Evolutionary conservation across 1,284 basidiomycete genomes (phyloP), one percentile per base, ranked within the genome.

Genomic region (Tilletia caries): DNA sequence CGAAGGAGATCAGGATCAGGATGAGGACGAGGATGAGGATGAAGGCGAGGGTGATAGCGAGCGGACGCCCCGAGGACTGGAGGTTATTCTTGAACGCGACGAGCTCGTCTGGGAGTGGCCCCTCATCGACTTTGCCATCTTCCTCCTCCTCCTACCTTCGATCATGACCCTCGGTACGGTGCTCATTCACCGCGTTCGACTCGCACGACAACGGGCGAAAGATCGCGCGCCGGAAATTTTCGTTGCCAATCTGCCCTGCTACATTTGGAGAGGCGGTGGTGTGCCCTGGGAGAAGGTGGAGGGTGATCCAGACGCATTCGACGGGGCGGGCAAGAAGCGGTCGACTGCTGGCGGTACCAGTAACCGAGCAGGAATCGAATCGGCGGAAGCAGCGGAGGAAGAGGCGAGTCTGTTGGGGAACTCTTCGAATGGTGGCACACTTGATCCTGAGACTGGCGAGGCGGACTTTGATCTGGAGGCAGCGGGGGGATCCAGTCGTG

Each of bases 61-160:
- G 3, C 64, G 29, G 18, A 6, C 27, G 25, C 23, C 62, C 23
- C 67, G 67, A 27, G 80, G 78, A 15, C 68, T 82, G 12, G 76
- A 79, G 65, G 78, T 82, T 33, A 76, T 79, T 25, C 75, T 81
- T 4, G 71, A 76, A 64, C 74, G 79, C 54, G 81, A 82, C 67
- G 75, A 77, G 20, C 48, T 75, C 32, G 70, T 81, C 25, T 75
- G 74, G 71, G 80, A 82, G 52, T 79, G 80, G 58, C 79, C 79
- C 0, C 62, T 80, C 70, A 73, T 79, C 43, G 79, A 82, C 48
- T 71, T 82, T 41, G 80, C 79, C 15, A 72, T 83, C 33, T 66
- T 82, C 29, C 67, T 83, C 18, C 71, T 82, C n/a, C 71, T 83
- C 4, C 67, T 83, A 8, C 82, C 82, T 0, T 80, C 81, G 8